Percentiles rank a stretch among this genome's conserved stretches.
Evolutionary conservation across 306 rosid species (phyloP).

Genomic region (Quercus aquifolioides): DNA sequence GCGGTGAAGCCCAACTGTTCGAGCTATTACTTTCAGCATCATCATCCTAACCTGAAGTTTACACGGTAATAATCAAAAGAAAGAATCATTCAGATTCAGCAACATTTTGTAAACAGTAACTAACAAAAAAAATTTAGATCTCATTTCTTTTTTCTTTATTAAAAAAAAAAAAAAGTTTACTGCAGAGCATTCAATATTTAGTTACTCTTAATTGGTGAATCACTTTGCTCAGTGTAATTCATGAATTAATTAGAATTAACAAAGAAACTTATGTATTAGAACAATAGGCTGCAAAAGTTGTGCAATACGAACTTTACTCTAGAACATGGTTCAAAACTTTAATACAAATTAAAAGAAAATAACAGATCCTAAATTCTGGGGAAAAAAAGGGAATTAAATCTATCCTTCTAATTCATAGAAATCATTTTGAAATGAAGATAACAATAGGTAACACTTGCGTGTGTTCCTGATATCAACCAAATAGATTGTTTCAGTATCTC

Average conservation of each 20-base stretch:
- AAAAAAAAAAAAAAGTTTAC: neutral
- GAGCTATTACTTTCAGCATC: constrained; percentile 83
- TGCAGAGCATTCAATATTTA: neutral
- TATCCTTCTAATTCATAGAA: neutral
- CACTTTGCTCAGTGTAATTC: neutral
- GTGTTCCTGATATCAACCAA: neutral
- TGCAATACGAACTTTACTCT: no score
- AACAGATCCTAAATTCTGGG: no score
- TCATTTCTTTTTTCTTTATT: neutral
- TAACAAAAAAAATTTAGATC: neutral
- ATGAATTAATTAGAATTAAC: neutral
- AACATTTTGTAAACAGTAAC: neutral
- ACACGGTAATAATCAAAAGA: constrained; percentile 24
- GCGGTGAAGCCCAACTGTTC: constrained; percentile 81
- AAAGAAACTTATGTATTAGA: neutral
- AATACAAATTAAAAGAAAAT: no score
- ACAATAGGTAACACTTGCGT: neutral
- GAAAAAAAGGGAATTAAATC: neutral
- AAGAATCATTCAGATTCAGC: constrained; percentile 5
- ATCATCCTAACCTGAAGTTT: constrained; percentile 79
- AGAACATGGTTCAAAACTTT: no score
- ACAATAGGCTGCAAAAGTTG: no score
- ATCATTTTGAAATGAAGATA: neutral
- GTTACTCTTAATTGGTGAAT: neutral
- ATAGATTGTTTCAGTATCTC: neutral